Evolutionary conservation across 208 protist species (phyloP).

Genomic region (Wallacemonas collosoma): DNA sequence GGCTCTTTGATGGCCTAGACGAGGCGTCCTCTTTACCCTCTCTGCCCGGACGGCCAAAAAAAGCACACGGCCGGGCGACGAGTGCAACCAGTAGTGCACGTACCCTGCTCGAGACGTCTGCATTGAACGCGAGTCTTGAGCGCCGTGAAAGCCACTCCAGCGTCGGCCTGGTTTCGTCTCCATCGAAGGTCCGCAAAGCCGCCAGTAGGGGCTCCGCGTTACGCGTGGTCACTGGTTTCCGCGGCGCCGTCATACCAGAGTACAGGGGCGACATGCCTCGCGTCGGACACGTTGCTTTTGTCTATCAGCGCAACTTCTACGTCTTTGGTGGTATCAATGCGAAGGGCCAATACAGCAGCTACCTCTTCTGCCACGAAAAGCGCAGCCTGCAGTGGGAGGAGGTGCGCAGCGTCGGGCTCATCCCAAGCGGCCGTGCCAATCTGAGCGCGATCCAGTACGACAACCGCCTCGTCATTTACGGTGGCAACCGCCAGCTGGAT

Average conservation of each 20-base stretch:
- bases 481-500: constrained; percentile 71
- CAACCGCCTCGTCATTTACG: constrained; percentile 82
- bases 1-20: neutral
- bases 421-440: constrained; percentile 76
- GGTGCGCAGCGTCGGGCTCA: constrained; percentile 68
- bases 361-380: constrained; percentile 75
- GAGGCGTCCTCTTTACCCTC: neutral
- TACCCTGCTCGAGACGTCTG: neutral
- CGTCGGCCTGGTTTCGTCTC: neutral
- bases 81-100: neutral
- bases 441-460: constrained; percentile 65
- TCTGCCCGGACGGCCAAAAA: neutral
- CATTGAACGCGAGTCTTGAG: neutral
- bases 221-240: constrained; percentile 44
- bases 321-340: constrained; percentile 79
- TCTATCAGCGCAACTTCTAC: constrained; percentile 72
- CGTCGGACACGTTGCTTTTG: constrained; percentile 75
- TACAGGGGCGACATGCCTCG: constrained; percentile 70
- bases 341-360: constrained; percentile 64
- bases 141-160: neutral
- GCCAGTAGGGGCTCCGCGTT: neutral
- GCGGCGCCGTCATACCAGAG: constrained; percentile 67
- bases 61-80: neutral
- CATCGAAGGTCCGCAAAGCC: neutral
- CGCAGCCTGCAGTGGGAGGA: constrained; percentile 84